Evolutionary conservation across 345 rosid genomes (phyloP), one percentile per base, ranked within the genome.

Genomic region (Rhizophora apiculata): DNA sequence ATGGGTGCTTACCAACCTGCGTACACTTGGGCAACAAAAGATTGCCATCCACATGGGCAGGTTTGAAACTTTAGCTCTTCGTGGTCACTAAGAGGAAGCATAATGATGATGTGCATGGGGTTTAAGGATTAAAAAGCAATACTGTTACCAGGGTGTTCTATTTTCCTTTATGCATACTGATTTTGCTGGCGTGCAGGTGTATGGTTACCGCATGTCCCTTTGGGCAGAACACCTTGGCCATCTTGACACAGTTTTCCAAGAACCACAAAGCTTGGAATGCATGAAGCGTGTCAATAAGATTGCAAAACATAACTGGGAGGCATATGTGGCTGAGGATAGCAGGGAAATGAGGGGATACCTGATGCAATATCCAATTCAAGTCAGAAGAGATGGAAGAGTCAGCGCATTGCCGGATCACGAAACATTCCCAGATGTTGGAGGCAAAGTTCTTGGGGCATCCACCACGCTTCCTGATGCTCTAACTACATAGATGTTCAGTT

Each of bases 1-100:
- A 87, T 85, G 84, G 96, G 96, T 13, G 87, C 90, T 37, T 85
- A 87, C 69, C 92, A 89, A 46, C 88, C 90, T 5, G 69, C 69
- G 2, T 76, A 80, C 49, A 85, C 96, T n/a, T 84, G 96, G 96
- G 78, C 84, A 20, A 30, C 22, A 70, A 85, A 79, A 76, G 62
- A 71, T 26, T 54, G 64, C 66, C 87, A 84, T 65, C 96, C 96
- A 0, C 81, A 43, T 0, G 85, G 87, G 67, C 91, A 88, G 89
- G 89, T 86, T 53, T 10, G 70, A 5, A 62, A 34, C 65, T 65
- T 60, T 6, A 21, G 37, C 58, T 54, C 18, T 59, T 43, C 22
- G 63, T 11, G 18, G 60, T 11, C 31, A 24, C 30, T 56, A 56
- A 56, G 60, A 56, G 60, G 60, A 24, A 24, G 30, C 6, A 55